A percentile compares a stretch with the other conserved stretches of the same genome.
Conservation (phyloP, 495 filamentous ascomycete species). For the Lepidopterella palustris region DNA sequence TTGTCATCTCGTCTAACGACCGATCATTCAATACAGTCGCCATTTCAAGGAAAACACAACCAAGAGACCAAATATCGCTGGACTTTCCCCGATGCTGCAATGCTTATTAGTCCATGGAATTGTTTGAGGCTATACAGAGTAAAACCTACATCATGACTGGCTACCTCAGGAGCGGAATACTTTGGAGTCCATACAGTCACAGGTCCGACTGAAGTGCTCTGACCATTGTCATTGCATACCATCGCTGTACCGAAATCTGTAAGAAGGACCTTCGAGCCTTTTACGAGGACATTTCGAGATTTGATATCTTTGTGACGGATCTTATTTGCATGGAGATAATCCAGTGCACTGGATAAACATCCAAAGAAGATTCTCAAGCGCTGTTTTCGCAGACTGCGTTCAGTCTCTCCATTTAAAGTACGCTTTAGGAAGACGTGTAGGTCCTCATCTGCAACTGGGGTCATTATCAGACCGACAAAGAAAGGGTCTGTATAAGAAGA, state of each 20-base stretch:
- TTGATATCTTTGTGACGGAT: conserved; percentile 2
- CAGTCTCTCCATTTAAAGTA: background rate
- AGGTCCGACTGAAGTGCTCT: too few relatives aligned
- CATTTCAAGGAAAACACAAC: conserved; percentile 46
- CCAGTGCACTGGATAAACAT: background rate
- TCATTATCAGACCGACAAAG: background rate
- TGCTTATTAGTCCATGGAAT: background rate
- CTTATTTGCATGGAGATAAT: background rate
- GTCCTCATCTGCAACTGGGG: background rate
- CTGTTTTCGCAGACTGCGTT: background rate
- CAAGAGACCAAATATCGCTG: conserved; percentile 44
- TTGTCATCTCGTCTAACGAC: conserved; percentile 4
- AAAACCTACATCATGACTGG: conserved; percentile 20
- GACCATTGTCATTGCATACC: background rate
- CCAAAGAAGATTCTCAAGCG: background rate
- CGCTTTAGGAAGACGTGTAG: background rate
- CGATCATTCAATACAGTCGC: conserved; percentile 34
- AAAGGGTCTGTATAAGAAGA: background rate
- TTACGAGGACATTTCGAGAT: background rate
- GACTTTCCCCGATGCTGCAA: conserved; percentile 31
- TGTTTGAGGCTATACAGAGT: background rate
- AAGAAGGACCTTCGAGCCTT: background rate
- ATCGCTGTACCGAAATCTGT: background rate
- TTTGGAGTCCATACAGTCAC: too few relatives aligned
- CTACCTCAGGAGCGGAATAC: conserved; percentile 45